Evolutionary conservation across 2,329 filamentous ascomycete species (phyloP).

Genomic region (Colletotrichum sp.): DNA sequence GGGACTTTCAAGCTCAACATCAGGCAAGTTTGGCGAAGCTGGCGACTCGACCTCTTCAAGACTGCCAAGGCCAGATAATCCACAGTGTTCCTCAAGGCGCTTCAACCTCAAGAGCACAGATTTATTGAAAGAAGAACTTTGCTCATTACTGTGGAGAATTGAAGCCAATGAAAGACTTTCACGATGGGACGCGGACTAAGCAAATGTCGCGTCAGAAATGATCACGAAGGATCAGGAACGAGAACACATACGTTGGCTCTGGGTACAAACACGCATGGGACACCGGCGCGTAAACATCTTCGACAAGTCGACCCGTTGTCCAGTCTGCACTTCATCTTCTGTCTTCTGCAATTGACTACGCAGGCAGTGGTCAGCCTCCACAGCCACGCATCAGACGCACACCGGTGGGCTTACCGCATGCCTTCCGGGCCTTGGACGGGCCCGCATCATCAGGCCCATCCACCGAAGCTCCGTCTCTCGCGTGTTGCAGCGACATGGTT

Average conservation of each 20-base stretch:
- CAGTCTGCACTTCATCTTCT: slow-evolving; percentile 43
- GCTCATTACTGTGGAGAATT: slow-evolving; percentile 16
- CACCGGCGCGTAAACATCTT: slow-evolving; percentile 35
- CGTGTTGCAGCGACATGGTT: background rate
- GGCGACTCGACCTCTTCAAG: slow-evolving; percentile 18
- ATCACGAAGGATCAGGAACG: background rate
- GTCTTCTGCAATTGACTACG: slow-evolving; percentile 30
- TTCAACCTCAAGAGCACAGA: slow-evolving; percentile 26
- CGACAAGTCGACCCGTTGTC: slow-evolving; percentile 36
- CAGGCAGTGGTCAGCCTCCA: background rate
- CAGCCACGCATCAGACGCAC: background rate
- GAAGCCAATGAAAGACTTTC: slow-evolving; percentile 16
- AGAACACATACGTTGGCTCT: slow-evolving; percentile 38
- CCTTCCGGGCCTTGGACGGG: slow-evolving; percentile 32
- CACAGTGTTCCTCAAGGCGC: slow-evolving; percentile 30
- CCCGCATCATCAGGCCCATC: slow-evolving; percentile 3
- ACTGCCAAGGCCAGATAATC: slow-evolving; percentile 22
- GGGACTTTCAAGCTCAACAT: background rate
- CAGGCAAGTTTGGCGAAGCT: background rate
- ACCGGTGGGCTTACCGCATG: slow-evolving; percentile 28
- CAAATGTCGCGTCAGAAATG: background rate
- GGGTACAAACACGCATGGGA: slow-evolving; percentile 44
- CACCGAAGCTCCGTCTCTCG: background rate
- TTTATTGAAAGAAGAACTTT: slow-evolving; percentile 18
- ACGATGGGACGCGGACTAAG: slow-evolving; percentile 18